Base-by-base conservation (phyloP, 441 rosid genomes). In the Adansonia madagascariensis region DNA sequence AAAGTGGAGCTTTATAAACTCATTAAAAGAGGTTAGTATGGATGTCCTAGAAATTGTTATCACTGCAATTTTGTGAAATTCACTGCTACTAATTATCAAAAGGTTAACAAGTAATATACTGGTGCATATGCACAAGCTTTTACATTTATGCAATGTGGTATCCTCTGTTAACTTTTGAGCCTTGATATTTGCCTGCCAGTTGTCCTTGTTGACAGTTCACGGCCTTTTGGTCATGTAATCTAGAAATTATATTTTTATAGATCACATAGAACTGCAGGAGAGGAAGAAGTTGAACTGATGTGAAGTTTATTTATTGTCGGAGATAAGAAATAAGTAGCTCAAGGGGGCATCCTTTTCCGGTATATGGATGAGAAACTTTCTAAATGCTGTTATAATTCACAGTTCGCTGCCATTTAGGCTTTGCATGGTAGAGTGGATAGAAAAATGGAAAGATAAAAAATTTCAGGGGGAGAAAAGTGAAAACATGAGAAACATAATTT, bases 1-100 rank as follows among this genome's bases (percentile, higher is more conserved):
- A 3, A 96, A 94, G 73, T 94, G 98, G 99, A 92, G 88, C 91
- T 96, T 90, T 75, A 91, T 96, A 82, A 94, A 91, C 82, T 91
- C 98, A 75, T 82, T 96, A 69, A 92, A 94, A 87, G 98, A 96
- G 97, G 99, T 92, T 80, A 49, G 93, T 81, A 43, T 6, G 14
- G 0, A 39, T 52, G n/a, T 65, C 56, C 18, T 75, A 44, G 8
- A 75, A 60, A 18, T 74, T 60, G 56, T 22, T 60, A 44, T 24
- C n/a, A 8, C 69, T 60, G 14, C 31, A 46, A 15, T 68, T 11
- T 39, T 17, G 46, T 31, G 49, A 22, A 50, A 57, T 43, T 80
- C 69, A 39, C 61, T 27, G 22, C 15, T 39, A 64, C 44, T 31
- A 18, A n/a, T 80, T 59, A 18, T 49, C 47, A 12, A 72, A 35